Evolutionary conservation across 768 basidiomycete species (phyloP).

Genomic region (Dioszegia crocea): DNA sequence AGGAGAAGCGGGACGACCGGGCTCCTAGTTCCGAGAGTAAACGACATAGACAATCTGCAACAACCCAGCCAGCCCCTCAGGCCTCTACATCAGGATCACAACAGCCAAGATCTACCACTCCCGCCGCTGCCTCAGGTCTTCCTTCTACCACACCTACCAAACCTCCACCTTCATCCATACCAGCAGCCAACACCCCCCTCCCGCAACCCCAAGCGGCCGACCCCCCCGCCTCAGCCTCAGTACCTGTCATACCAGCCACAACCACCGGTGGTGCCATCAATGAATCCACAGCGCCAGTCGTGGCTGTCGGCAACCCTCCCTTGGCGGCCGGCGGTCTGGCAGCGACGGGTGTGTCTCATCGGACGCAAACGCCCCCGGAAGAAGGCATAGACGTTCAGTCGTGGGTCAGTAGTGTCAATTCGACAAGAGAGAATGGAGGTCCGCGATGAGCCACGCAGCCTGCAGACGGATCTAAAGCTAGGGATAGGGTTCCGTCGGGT

Average conservation of each 20-base stretch:
- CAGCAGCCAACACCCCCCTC: neutral
- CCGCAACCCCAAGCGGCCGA: neutral
- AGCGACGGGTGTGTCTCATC: neutral
- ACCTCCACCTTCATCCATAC: neutral
- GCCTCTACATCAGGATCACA: neutral
- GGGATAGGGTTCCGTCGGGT: no score
- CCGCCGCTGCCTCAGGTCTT: neutral
- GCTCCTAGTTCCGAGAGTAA: neutral
- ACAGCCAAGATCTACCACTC: neutral
- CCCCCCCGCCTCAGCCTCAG: neutral
- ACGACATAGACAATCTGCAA: neutral
- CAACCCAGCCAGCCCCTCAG: neutral
- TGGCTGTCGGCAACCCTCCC: neutral
- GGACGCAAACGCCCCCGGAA: neutral
- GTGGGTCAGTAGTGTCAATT: neutral
- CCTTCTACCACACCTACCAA: neutral
- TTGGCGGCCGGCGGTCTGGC: neutral
- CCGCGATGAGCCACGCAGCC: no score
- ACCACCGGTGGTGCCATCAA: neutral
- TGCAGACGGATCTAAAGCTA: no score
- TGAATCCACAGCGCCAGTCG: neutral
- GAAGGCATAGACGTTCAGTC: neutral
- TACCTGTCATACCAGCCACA: neutral
- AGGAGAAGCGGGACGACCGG: constrained; percentile 9
- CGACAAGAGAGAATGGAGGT: neutral